Evolutionary conservation across 768 basidiomycete species (phyloP).

Genomic region (Lactifluus volemus): DNA sequence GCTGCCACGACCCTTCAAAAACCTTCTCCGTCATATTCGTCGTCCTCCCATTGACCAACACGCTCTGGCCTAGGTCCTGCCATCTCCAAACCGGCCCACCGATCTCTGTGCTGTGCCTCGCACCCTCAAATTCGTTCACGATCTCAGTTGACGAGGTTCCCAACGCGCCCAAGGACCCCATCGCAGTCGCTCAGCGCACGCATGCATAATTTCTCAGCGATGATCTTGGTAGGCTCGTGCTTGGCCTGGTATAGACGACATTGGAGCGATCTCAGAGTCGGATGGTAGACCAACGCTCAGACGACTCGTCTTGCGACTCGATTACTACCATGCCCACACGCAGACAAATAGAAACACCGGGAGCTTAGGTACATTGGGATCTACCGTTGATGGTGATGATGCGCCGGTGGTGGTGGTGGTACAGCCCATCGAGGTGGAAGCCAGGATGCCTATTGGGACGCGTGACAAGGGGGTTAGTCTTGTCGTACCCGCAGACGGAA

Average conservation of each 20-base stretch:
- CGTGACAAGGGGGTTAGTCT: constrained; percentile 40
- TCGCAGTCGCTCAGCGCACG: constrained; percentile 45
- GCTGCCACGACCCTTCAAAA: background rate
- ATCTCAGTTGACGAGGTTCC: constrained; percentile 36
- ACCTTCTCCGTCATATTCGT: constrained; percentile 18
- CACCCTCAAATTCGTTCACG: constrained; percentile 33
- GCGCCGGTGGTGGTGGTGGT: too few species aligned
- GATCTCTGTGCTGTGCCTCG: constrained; percentile 29
- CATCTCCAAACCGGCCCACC: constrained; percentile 24
- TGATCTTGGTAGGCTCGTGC: constrained; percentile 48
- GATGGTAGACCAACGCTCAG: constrained; percentile 36
- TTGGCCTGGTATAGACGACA: constrained; percentile 47
- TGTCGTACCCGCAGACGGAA: constrained; percentile 30
- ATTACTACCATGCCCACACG: too few species aligned
- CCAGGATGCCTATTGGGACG: constrained; percentile 27
- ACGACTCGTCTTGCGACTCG: constrained; percentile 37
- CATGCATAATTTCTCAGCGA: constrained; percentile 34
- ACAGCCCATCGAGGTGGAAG: constrained; percentile 28
- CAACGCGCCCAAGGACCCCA: constrained; percentile 45
- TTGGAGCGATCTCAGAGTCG: constrained; percentile 27
- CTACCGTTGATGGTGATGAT: too few species aligned
- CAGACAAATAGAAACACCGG: background rate
- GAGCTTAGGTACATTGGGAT: background rate
- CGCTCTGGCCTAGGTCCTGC: constrained; percentile 33
- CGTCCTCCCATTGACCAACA: constrained; percentile 19